Evolutionary conservation across 179 eudicot genomes (phyloP).

Genomic region (Beta macrorhiza): DNA sequence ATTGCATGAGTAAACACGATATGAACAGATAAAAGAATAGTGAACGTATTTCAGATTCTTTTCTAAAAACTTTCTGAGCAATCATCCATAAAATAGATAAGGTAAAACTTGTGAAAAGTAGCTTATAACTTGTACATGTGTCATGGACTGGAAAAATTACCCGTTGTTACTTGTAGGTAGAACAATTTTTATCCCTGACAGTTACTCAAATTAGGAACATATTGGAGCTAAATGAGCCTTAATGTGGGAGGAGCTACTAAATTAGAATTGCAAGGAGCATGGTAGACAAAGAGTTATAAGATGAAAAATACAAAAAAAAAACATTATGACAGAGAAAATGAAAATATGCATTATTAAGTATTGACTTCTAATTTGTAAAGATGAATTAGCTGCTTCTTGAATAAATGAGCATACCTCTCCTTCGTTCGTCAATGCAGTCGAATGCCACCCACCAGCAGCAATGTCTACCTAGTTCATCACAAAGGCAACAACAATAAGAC

Average conservation of each 20-base stretch:
- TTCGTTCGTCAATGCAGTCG: constrained; percentile 78
- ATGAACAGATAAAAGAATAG: too few species aligned
- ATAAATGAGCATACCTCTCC: constrained; percentile 68
- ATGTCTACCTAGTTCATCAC: constrained; percentile 69
- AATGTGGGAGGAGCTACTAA: too few species aligned
- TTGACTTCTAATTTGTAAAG: neutral
- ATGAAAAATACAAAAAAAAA: neutral
- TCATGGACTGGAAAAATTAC: neutral
- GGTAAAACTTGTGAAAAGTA: neutral
- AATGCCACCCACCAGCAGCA: constrained; percentile 99
- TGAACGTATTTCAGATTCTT: too few species aligned
- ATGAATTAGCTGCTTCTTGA: neutral
- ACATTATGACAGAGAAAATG: neutral
- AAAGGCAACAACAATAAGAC: neutral
- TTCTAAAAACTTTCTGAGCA: neutral
- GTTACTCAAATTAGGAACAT: neutral
- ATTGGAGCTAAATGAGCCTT: neutral
- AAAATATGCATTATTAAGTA: neutral
- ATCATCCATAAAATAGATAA: neutral
- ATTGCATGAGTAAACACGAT: neutral
- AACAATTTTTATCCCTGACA: neutral
- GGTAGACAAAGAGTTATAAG: neutral
- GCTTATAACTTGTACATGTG: neutral
- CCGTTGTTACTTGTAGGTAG: neutral
- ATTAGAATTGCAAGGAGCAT: neutral